These are phyloP conservation scores for Fusarium kyushuense DNA, from an alignment of 2,329 filamentous ascomycete species.

Conservation along the genomic window DNA sequence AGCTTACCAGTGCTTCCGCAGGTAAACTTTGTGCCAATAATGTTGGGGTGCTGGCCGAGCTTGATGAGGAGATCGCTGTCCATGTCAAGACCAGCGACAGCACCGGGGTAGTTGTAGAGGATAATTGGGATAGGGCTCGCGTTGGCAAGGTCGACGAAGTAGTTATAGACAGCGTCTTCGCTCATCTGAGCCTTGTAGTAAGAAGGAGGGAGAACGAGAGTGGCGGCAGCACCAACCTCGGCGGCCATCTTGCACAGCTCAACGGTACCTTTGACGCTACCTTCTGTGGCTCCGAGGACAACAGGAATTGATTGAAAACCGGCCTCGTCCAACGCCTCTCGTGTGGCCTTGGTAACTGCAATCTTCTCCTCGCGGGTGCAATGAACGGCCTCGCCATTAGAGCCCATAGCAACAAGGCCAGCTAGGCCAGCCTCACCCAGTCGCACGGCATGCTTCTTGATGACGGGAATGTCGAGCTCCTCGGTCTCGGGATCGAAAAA, in stretches of 20 bases:
- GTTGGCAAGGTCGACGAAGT: constrained; percentile 81
- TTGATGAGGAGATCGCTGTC: constrained; percentile 88
- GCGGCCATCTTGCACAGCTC: constrained; percentile 76
- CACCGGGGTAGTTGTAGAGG: constrained; percentile 92
- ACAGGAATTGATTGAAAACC: constrained; percentile 82
- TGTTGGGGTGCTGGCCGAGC: constrained; percentile 83
- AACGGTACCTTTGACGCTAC: constrained; percentile 84
- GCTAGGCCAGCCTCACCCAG: constrained; percentile 82
- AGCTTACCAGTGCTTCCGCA: constrained; percentile 92
- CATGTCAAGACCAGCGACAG: constrained; percentile 88
- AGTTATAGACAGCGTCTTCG: constrained; percentile 78
- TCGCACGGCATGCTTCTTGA: constrained; percentile 84
- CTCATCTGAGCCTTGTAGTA: constrained; percentile 86
- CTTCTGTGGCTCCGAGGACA: constrained; percentile 84
- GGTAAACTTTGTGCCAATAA: constrained; percentile 91
- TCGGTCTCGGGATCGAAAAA: constrained; percentile 89
- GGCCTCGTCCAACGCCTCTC: constrained; percentile 83
- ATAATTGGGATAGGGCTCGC: constrained; percentile 80
- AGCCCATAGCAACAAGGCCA: constrained; percentile 88
- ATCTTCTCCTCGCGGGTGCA: constrained; percentile 82
- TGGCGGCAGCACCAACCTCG: constrained; percentile 81
- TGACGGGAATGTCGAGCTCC: constrained; percentile 82
- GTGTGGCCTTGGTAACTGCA: constrained; percentile 79
- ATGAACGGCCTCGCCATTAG: constrained; percentile 90
- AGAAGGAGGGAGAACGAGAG: constrained; percentile 81